Base-by-base conservation (phyloP, 768 basidiomycete species). In the Candolleomyces aberdarensis region DNA sequence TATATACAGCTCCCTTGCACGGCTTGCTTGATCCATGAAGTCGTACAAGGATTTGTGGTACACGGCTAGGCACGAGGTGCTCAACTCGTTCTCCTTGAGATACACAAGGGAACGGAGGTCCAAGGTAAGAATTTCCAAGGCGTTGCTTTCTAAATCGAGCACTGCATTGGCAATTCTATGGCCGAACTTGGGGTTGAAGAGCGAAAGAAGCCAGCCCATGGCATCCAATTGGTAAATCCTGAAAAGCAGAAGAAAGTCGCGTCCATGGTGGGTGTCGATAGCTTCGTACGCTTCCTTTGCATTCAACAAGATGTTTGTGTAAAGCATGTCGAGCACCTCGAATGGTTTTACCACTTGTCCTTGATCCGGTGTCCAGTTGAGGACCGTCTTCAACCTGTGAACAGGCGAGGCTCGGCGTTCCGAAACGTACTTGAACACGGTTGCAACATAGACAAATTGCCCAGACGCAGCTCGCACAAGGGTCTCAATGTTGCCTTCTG, bases 371-470 rank as follows among this genome's bases (percentile, higher is more conserved):
- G 4, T 52, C 22, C 11, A 29, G 10, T 20, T 39, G 48, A 59
- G 49, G 31, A 59, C 20, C n/a, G 41, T 19, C 19, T 22, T n/a
- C 13, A 59, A 14, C n/a, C 10, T 17, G 3, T 51, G 14, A 1
- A n/a, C 13, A 10, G 58, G 58, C 1, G 8, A 36, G 2, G 19
- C 19, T 29, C 32, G 15, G 7, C 29, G 47, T 5, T 20, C 48
- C 17, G 31, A 17, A 1, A 59, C 26, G 49, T 39, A 59, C 41
- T 39, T 50, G 26, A 41, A 19, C 3, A 52, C 49, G 5, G 58
- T 59, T 3, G 58, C 49, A 14, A 49, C 58, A 39, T 59, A 59
- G n/a, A 59, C 51, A 26, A 59, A 59, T 36, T 59, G 58, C 7
- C 58, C 58, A 7, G 58, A 59, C 4, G 49, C 47, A 17, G n/a